A percentile compares a stretch with the other conserved stretches of the same genome.
These are phyloP conservation scores for Centaurea solstitialis DNA, from an alignment of 129 eudicot species.

Conservation along the genomic window DNA sequence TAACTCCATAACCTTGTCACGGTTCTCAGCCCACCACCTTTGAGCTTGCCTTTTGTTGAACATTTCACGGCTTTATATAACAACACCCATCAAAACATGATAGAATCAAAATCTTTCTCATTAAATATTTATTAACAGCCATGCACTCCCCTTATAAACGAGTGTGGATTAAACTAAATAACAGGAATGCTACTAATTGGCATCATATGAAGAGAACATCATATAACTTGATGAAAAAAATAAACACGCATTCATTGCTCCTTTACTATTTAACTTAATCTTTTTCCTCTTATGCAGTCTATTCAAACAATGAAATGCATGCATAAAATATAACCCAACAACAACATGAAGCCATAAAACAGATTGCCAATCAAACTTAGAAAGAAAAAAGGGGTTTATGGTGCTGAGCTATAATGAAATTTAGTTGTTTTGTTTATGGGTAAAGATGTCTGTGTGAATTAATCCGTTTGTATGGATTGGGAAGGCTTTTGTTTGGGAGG, in stretches of 20 bases:
- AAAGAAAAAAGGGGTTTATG: not conserved
- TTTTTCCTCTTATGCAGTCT: not conserved
- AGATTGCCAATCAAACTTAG: not conserved
- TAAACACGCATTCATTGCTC: not conserved
- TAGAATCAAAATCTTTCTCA: constrained; percentile 19
- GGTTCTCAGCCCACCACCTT: constrained; percentile 97
- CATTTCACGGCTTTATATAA: constrained; percentile 77
- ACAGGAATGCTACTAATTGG: not conserved
- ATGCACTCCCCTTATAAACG: not conserved
- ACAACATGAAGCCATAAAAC: not conserved
- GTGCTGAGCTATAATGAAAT: not conserved
- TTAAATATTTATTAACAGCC: not conserved
- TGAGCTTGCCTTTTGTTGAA: constrained; percentile 99
- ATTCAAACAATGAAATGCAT: not conserved
- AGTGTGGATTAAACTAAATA: not conserved
- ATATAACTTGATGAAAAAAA: not conserved
- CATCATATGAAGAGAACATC: not conserved
- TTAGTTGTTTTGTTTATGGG: no score
- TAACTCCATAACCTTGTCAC: constrained; percentile 89
- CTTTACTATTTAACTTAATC: not conserved
- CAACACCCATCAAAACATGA: constrained; percentile 31
- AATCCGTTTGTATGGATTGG: no score
- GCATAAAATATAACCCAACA: not conserved
- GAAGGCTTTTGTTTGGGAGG: no score
- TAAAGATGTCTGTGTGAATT: no score